Percentiles rank a stretch among this genome's conserved stretches.
These are phyloP conservation scores for Alternaria atra DNA, from an alignment of 2,329 filamentous ascomycete genomes.

Conservation along the genomic window DNA sequence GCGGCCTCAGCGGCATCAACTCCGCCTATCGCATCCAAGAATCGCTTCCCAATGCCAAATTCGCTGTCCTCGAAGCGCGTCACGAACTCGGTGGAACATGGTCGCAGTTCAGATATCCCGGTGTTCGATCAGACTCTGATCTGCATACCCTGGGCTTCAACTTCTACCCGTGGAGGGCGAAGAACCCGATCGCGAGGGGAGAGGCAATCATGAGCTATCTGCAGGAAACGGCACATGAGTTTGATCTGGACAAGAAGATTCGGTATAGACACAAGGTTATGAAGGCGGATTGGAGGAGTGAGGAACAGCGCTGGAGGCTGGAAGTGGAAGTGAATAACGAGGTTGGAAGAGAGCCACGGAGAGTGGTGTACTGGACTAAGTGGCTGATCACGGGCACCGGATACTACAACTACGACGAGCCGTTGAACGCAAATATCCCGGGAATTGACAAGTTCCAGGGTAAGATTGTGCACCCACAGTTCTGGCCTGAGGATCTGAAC, in stretches of 20 bases:
- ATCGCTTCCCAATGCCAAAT: constrained; percentile 64
- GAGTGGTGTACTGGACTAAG: constrained; percentile 51
- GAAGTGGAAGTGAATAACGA: constrained; percentile 39
- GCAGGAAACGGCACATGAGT: constrained; percentile 53
- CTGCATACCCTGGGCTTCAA: constrained; percentile 66
- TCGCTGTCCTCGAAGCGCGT: constrained; percentile 74
- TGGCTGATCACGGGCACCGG: constrained; percentile 70
- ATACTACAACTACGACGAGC: constrained; percentile 77
- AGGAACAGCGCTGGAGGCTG: constrained; percentile 59
- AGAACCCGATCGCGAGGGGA: constrained; percentile 57
- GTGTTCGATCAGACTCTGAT: constrained; percentile 65
- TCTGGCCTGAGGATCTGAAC: constrained; percentile 76
- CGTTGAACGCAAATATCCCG: constrained; percentile 69
- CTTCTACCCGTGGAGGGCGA: constrained; percentile 73
- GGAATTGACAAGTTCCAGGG: constrained; percentile 73
- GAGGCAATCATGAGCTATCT: constrained; percentile 57
- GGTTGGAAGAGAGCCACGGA: constrained; percentile 40
- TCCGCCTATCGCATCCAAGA: constrained; percentile 74
- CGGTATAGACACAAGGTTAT: constrained; percentile 55
- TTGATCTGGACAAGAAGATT: constrained; percentile 59
- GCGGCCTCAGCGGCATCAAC: constrained; percentile 80
- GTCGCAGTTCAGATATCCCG: constrained; percentile 80
- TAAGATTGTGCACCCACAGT: constrained; percentile 73
- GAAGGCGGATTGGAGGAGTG: constrained; percentile 56
- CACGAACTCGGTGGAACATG: constrained; percentile 77